Evolutionary conservation across 768 basidiomycete genomes (phyloP), one percentile per base, ranked within the genome.

Genomic region (Gloeopeniophorella convolvens): DNA sequence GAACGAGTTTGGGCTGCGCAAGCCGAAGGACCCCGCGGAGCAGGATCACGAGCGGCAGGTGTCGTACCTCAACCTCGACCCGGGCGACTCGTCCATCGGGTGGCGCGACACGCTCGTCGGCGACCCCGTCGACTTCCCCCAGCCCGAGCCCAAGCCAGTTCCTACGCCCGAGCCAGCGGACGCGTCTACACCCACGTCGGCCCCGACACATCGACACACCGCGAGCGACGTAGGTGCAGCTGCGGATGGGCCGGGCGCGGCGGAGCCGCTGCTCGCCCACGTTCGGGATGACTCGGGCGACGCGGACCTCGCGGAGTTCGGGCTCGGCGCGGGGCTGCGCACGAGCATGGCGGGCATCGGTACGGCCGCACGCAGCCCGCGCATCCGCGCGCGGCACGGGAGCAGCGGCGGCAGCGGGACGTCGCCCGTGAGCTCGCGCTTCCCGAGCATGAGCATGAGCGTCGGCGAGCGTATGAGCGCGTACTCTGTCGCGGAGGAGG

Each of bases 331-430:
- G 7, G 21, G 51, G 15, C 40, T 33, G 15, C 50, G 50, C 21
- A 33, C 34, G 48, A 67, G 72, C 16, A 74, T 77, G 76, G 69
- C 70, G 9, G 75, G 75, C 8, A 54, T 77, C 8, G 75, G 75
- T 11, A 76, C 75, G 2, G 68, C 66, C 4, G 66, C 65, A 26
- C 58, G 72, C 3, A 61, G 68, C 21, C 65, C 70, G 51, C 45
- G 48, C 4, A 55, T 55, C 10, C 37, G 28, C 3, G 48, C 42
- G 45, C 24, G 16, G 32, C 44, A 39, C 9, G 48, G 39, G 42
- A 41, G 32, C n/a, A 30, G 21, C 26, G 41, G 6, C 1, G 47
- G 35, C 8, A 50, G 48, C 26, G 26, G 28, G 12, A 15, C 48
- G 39, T 42, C 51, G 34, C 30, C 44, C 16, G 31, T 27, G n/a